A percentile compares a stretch with the other conserved stretches of the same genome.
Conservation (phyloP, 768 basidiomycete genomes). For the Russula griseocarnosa region DNA sequence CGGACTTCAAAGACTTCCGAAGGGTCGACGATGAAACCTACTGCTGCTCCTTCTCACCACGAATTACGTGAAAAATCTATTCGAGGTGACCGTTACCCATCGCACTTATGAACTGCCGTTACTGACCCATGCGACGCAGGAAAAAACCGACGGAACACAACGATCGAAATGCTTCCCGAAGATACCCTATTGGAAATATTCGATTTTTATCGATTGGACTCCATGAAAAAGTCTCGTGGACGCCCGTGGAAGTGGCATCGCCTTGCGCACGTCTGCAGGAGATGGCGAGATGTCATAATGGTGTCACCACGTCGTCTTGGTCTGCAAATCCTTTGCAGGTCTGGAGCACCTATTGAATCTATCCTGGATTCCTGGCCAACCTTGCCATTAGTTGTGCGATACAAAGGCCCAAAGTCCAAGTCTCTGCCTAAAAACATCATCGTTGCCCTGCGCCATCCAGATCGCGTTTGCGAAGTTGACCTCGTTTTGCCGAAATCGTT, state of each 20-base stretch:
- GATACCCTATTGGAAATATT: conserved; percentile 1
- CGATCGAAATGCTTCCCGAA: conserved; percentile 2
- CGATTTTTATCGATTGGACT: neutral
- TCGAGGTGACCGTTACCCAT: neutral
- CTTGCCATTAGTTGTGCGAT: neutral
- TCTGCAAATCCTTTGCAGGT: neutral
- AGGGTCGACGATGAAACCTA: too few relatives aligned
- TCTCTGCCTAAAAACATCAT: neutral
- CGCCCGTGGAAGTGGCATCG: conserved; percentile 4
- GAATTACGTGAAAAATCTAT: neutral
- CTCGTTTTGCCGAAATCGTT: neutral
- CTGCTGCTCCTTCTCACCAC: neutral
- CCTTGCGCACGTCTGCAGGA: conserved; percentile 5
- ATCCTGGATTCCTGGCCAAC: conserved; percentile 4
- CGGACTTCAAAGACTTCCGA: too few relatives aligned
- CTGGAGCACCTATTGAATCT: neutral
- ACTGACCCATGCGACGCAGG: neutral
- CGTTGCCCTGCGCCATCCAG: neutral
- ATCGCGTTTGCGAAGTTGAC: neutral
- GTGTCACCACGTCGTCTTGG: conserved; percentile 1
- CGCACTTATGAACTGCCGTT: neutral
- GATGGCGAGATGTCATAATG: neutral
- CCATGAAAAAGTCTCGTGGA: neutral
- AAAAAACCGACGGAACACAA: neutral
- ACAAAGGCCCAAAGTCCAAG: neutral